phyloP scores from a whole-genome alignment of 208 protist genomes.

The Novymonas esmeraldas region DNA sequence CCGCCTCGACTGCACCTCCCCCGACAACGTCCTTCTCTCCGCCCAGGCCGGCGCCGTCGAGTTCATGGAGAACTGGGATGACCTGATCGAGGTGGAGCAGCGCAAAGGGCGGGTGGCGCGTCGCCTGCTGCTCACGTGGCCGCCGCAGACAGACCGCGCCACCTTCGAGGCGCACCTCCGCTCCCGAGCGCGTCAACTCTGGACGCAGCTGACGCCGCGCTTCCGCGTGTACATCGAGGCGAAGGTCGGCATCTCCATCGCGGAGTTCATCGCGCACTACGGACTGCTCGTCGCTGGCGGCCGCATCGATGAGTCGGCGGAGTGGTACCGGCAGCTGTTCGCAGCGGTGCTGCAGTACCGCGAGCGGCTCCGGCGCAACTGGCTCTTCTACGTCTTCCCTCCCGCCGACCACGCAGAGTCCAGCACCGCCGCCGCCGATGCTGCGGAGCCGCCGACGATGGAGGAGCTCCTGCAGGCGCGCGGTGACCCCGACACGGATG shows the following conservation, averaged over 20 bases:
- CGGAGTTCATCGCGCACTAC: slow-evolving; percentile 47
- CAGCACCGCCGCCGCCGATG: not conserved
- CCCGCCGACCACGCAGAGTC: slow-evolving; percentile 4
- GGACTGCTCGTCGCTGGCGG: slow-evolving; percentile 40
- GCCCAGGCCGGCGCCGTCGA: slow-evolving; percentile 33
- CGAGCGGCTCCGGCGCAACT: slow-evolving; percentile 45
- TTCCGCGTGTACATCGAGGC: slow-evolving; percentile 50
- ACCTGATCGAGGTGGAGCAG: slow-evolving; percentile 32
- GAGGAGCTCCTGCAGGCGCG: slow-evolving; percentile 27
- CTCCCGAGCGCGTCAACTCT: slow-evolving; percentile 11
- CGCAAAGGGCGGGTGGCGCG: slow-evolving; percentile 33
- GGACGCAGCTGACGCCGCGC: slow-evolving; percentile 35
- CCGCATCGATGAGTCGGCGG: slow-evolving; percentile 37
- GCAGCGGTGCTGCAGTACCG: slow-evolving; percentile 42
- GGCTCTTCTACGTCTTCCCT: slow-evolving; percentile 56
- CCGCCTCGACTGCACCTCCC: slow-evolving; percentile 46
- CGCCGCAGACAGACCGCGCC: slow-evolving; percentile 5
- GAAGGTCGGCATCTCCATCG: slow-evolving; percentile 51
- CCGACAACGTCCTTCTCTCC: slow-evolving; percentile 51
- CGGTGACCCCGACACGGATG: slow-evolving; percentile 2
- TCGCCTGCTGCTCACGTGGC: slow-evolving; percentile 36
- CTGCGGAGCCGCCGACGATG: slow-evolving; percentile 37
- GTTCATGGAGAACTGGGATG: slow-evolving; percentile 47
- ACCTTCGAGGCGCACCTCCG: slow-evolving; percentile 23
- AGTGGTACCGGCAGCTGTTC: slow-evolving; percentile 48